Evolutionary conservation across 1,139 yeast species (phyloP), one percentile per base, ranked within the genome.

Genomic region (Geotrichum reessii): DNA sequence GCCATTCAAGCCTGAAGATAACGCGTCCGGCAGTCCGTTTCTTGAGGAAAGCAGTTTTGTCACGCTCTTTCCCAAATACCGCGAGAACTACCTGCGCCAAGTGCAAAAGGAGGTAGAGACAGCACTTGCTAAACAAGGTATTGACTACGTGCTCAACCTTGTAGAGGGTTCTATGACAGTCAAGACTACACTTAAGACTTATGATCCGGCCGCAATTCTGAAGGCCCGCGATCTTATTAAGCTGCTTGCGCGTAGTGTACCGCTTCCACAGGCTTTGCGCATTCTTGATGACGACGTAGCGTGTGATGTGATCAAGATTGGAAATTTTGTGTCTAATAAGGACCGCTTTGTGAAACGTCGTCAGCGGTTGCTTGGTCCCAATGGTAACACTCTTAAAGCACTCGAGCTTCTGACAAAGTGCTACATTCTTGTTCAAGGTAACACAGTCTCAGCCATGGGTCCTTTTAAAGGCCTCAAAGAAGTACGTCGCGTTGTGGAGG

Each of bases 161-260:
- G 96, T 95, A 21, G 99, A 93, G 72, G 99, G 99, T 53, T 85
- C 97, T 9, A 93, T 93, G 98, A 86, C 96, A 0, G 99, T 93
- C 24, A 89, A 86, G 68, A 93, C 99, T 25, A 92, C 99, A 1
- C 81, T 96, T 72, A 93, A 93, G 73, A 92, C 99, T 0, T 93
- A 74, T 73, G 99, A 93, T 70, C 99, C 99, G 0, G 96, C 96
- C 7, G 86, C 88, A 60, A 90, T 93, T 67, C 79, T 93, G 67
- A 93, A 92, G 69, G 97, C 98, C 19, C 83, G 99, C 71, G 99
- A 93, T 74, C 79, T 93, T 72, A 91, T 93, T 71, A 93, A 93
- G 74, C 80, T 93, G 61, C 78, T 93, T 65, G 97, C 99, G 0
- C 83, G 99, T 73, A 90, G 97, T 9, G 99, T 93, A 40, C 99